phyloP scores from a whole-genome alignment of 2,329 filamentous ascomycete genomes.

The Microsporum audouinii region DNA sequence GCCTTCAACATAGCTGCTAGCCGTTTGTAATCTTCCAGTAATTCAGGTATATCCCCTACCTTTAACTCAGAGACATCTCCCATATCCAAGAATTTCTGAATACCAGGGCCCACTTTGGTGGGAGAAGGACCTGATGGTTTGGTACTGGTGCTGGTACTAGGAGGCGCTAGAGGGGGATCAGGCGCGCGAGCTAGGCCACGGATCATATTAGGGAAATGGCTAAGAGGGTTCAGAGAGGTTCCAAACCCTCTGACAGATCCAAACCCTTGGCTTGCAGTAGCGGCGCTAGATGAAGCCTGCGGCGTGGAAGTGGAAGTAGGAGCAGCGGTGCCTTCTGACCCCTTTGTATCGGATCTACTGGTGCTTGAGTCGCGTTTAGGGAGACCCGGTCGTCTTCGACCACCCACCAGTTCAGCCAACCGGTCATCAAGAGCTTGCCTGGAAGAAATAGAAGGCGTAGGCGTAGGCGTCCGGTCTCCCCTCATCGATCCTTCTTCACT shows the following conservation, averaged over 20 bases:
- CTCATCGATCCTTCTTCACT: conserved; percentile 45
- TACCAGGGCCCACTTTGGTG: conserved; percentile 44
- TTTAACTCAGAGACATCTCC: conserved; percentile 59
- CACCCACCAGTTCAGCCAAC: conserved; percentile 59
- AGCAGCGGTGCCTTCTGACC: conserved; percentile 13
- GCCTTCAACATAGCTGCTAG: conserved; percentile 55
- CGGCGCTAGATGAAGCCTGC: conserved; percentile 16
- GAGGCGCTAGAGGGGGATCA: conserved; percentile 32
- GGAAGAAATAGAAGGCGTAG: conserved; percentile 23
- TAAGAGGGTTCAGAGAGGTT: conserved; percentile 72
- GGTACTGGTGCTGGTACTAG: background rate
- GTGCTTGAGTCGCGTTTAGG: conserved; percentile 57
- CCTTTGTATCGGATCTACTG: conserved; percentile 32
- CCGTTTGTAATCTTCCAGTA: conserved; percentile 63
- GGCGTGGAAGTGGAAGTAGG: conserved; percentile 20
- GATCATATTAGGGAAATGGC: conserved; percentile 64
- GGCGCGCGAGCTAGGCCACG: conserved; percentile 55
- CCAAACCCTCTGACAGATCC: conserved; percentile 74
- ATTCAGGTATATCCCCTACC: conserved; percentile 59
- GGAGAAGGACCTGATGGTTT: background rate
- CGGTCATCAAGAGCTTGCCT: conserved; percentile 48
- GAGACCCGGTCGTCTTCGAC: conserved; percentile 49
- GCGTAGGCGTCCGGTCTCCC: conserved; percentile 24
- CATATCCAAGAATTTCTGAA: conserved; percentile 61
- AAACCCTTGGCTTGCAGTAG: conserved; percentile 48